Percentiles rank a stretch among this genome's conserved stretches.
Conservation (phyloP, 2,329 filamentous ascomycete genomes). For the Sporothrix brunneoviolacea region DNA sequence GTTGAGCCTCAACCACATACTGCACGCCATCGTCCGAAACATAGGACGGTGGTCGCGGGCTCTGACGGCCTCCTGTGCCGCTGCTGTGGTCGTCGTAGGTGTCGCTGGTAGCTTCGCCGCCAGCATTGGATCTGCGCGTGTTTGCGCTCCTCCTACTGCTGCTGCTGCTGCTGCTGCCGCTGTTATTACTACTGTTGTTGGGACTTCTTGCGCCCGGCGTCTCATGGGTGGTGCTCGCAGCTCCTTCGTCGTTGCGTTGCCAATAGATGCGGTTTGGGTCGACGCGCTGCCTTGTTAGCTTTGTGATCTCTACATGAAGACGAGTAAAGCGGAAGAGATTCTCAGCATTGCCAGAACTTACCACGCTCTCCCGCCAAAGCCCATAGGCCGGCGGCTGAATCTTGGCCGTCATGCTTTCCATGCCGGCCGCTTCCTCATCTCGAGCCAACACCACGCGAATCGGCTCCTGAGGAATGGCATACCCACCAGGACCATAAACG, state of each 20-base stretch:
- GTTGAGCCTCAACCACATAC: slow-evolving; percentile 63
- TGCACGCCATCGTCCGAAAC: slow-evolving; percentile 66
- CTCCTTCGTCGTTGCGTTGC: slow-evolving; percentile 54
- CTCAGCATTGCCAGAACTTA: too few relatives aligned
- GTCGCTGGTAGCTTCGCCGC: slow-evolving; percentile 3
- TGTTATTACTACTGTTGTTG: background rate
- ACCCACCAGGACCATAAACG: slow-evolving; percentile 53
- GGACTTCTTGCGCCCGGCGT: background rate
- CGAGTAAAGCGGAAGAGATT: too few relatives aligned
- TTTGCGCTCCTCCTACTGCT: slow-evolving; percentile 18
- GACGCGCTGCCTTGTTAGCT: slow-evolving; percentile 48
- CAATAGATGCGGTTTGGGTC: slow-evolving; percentile 78
- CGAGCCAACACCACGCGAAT: slow-evolving; percentile 69
- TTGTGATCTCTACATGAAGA: background rate
- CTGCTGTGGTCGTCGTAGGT: slow-evolving; percentile 15
- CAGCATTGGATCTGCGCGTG: background rate
- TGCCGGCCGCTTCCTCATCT: slow-evolving; percentile 62
- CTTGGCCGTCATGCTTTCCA: slow-evolving; percentile 49
- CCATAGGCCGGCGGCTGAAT: slow-evolving; percentile 76
- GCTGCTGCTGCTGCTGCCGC: slow-evolving; percentile 21
- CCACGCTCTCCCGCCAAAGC: slow-evolving; percentile 74
- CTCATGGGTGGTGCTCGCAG: slow-evolving; percentile 20
- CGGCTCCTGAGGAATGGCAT: slow-evolving; percentile 62
- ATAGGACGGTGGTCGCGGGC: slow-evolving; percentile 64
- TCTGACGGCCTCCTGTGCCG: slow-evolving; percentile 17